These are phyloP conservation scores for Peterozyma xylosa DNA, from an alignment of 805 yeast genomes.

Conservation along the genomic window DNA sequence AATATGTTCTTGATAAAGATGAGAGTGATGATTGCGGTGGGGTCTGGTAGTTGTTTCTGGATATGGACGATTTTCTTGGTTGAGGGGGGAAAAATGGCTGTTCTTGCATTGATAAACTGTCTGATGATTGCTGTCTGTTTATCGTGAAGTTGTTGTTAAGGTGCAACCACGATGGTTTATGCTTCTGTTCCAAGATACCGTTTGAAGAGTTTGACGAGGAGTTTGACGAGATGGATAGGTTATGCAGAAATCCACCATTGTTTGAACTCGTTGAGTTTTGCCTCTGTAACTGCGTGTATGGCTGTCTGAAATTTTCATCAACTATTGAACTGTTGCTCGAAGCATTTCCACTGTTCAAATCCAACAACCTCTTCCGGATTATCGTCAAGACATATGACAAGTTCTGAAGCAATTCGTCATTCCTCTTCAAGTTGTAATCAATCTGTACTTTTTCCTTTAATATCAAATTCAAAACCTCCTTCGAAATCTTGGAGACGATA, in stretches of 20 bases:
- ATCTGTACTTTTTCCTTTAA: slow-evolving; percentile 13
- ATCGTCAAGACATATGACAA: slow-evolving; percentile 19
- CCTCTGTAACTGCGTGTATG: slow-evolving; percentile 12
- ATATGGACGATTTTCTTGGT: neutral
- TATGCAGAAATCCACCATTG: slow-evolving; percentile 9
- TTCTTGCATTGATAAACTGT: slow-evolving; percentile 14
- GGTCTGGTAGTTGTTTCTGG: slow-evolving; percentile 2
- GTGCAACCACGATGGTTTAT: slow-evolving; percentile 27
- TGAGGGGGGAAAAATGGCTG: slow-evolving; percentile 4
- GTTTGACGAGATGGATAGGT: slow-evolving; percentile 4
- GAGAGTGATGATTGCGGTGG: slow-evolving; percentile 5
- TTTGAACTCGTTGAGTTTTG: slow-evolving; percentile 14
- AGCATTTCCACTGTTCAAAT: slow-evolving; percentile 17
- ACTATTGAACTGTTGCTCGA: slow-evolving; percentile 2
- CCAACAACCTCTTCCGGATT: slow-evolving; percentile 24
- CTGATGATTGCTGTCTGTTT: slow-evolving; percentile 23
- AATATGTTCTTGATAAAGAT: neutral
- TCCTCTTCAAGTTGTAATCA: slow-evolving; percentile 16
- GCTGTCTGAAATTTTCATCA: neutral
- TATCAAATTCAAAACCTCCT: slow-evolving; percentile 34
- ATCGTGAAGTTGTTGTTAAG: slow-evolving; percentile 21
- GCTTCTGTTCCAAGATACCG: slow-evolving; percentile 5
- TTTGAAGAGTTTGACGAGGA: slow-evolving; percentile 7
- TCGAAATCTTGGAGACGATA: slow-evolving; percentile 51
- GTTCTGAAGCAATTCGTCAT: slow-evolving; percentile 19